These are phyloP conservation scores for Globisporangium nodosum DNA, from an alignment of 352 stramenopile species.

Conservation along the genomic window DNA sequence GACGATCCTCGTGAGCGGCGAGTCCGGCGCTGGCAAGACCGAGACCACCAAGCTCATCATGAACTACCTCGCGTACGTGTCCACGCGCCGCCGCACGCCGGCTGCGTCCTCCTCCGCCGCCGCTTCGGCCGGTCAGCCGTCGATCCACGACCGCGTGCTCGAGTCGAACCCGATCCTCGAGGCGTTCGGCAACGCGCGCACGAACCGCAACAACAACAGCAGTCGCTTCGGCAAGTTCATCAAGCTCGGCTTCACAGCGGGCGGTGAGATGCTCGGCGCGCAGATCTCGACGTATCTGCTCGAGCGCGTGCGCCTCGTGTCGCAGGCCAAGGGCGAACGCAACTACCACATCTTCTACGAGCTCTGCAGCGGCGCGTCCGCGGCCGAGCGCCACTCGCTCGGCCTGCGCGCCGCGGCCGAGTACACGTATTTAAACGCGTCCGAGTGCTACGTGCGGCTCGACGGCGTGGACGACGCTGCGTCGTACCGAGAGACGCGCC, in stretches of 20 bases:
- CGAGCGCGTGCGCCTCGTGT: constrained; percentile 94
- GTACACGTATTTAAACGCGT: constrained; percentile 87
- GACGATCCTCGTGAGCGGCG: constrained; percentile 95
- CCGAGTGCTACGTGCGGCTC: constrained; percentile 59
- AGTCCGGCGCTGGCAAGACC: constrained; percentile 94
- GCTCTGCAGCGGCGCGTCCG: constrained; percentile 75
- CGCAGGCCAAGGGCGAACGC: constrained; percentile 90
- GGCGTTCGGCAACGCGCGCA: constrained; percentile 94
- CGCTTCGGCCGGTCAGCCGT: constrained; percentile 22
- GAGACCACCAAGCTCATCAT: constrained; percentile 98
- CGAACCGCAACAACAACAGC: constrained; percentile 96
- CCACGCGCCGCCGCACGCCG: constrained; percentile 24
- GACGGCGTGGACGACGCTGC: constrained; percentile 76
- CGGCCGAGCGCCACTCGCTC: constrained; percentile 43
- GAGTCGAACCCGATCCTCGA: constrained; percentile 96
- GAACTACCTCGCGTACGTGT: constrained; percentile 91
- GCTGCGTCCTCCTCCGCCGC: too few species aligned
- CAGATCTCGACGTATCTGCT: constrained; percentile 92
- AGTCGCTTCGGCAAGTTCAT: constrained; percentile 97
- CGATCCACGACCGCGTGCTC: constrained; percentile 85
- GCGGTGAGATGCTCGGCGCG: constrained; percentile 74
- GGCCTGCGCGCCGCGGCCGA: constrained; percentile 35
- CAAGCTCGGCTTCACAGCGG: constrained; percentile 85
- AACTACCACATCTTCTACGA: constrained; percentile 99
- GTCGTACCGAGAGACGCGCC: constrained; percentile 66